Base-by-base conservation (phyloP, 495 filamentous ascomycete species). In the Parathielavia appendiculata region DNA sequence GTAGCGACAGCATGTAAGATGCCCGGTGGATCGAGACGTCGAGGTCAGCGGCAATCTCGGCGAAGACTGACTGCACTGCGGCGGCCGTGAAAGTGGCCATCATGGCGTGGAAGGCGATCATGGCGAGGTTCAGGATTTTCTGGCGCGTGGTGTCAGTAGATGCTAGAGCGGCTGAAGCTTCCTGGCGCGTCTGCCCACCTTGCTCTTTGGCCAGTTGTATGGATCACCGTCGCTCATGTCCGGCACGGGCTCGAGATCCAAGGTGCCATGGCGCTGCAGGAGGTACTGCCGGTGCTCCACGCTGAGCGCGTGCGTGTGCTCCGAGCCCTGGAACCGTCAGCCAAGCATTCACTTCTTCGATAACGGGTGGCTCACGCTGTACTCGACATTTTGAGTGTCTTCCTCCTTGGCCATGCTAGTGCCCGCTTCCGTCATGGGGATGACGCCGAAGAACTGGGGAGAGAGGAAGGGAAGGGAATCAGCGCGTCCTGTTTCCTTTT, bases 21-120 rank as follows among this genome's bases (percentile, higher is more conserved):
- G 51, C 23, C 4, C 26, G 20, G 38, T 45, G 51, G n/a, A 54
- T 34, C 39, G 39, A 34, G 23, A 54, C 51, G 10, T 38, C 26
- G 23, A 54, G 26, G 51, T 54, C 51, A 7, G 13, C 38, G 10
- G 51, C 38, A n/a, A 54, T 54, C 4, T 54, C 51, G 39, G 23
- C 51, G 35, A 54, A 54, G 1, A 45, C 51, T 2, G 40, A 54
- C 40, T 44, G 22, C 10, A 54, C 26, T 8, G 51, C 14, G 11
- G 51, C 51, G 1, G 51, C 51, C 4, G 40, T 54, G 26, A 54
- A 54, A n/a, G 51, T 54, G 23, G 22, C 40, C 51, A 44, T 54
- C 51, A 54, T 54, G 40, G 40, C 40, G 40, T 54, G 51, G 51
- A 54, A 54, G 14, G 51, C 35, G 51, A 54, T 43, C 38, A 54